Conservation (phyloP, 352 stramenopile species). For the Globisporangium radiosum region DNA sequence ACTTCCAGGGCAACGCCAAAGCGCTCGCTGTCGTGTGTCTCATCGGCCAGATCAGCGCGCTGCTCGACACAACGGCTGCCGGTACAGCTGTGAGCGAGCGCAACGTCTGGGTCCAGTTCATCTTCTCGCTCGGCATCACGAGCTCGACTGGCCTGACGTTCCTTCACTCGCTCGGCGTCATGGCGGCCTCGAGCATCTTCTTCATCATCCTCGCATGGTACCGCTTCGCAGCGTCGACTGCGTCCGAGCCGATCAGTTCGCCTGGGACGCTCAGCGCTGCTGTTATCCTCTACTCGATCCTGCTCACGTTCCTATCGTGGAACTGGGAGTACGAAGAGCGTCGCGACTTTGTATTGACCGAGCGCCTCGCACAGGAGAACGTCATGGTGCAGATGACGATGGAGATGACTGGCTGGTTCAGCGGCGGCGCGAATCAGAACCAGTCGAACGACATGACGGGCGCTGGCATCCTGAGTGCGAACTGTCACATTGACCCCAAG, state of each 20-base stretch:
- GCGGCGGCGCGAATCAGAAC: constrained; percentile 51
- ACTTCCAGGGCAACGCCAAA: constrained; percentile 51
- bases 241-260: constrained; percentile 39
- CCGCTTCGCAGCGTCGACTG: constrained; percentile 27
- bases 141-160: constrained; percentile 76
- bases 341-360: constrained; percentile 76
- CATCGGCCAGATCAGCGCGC: constrained; percentile 60
- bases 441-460: constrained; percentile 36
- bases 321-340: constrained; percentile 87
- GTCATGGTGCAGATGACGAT: constrained; percentile 87
- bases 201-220: constrained; percentile 78
- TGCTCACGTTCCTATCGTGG: constrained; percentile 76
- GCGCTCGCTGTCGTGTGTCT: constrained; percentile 59
- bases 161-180: constrained; percentile 52
- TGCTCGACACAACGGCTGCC: constrained; percentile 69
- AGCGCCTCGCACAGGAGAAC: constrained; percentile 79
- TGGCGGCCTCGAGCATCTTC: constrained; percentile 51
- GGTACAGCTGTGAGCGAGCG: constrained; percentile 69
- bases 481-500: constrained; percentile 81
- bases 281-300: constrained; percentile 69
- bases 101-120: constrained; percentile 85
- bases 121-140: constrained; percentile 79
- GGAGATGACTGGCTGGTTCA: constrained; percentile 87
- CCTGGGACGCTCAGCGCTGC: constrained; percentile 67
- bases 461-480: constrained; percentile 61